Conservation (phyloP, 2,329 filamentous ascomycete genomes). For the Hymenoscyphus salicellus region DNA sequence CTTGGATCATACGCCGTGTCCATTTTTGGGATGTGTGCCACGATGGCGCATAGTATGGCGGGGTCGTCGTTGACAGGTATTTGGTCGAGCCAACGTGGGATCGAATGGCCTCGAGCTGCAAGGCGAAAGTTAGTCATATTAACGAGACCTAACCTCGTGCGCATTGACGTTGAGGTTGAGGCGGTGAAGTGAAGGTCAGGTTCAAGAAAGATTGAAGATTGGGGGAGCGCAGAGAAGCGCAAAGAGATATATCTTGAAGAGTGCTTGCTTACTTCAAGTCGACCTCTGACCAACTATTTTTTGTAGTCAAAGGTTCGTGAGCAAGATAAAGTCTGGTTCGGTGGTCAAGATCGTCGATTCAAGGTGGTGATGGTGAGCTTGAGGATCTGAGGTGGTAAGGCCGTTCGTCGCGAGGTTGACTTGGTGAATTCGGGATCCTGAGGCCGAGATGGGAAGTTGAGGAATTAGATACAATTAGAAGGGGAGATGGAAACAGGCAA, state of each 20-base stretch:
- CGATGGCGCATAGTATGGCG: background rate
- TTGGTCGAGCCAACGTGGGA: slow-evolving; percentile 6
- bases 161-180: background rate
- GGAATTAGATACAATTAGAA: background rate
- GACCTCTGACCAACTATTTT: background rate
- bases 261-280: slow-evolving; percentile 1
- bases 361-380: background rate
- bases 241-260: background rate
- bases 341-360: background rate
- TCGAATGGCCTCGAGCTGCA: slow-evolving; percentile 4
- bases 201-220: background rate
- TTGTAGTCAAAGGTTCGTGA: background rate
- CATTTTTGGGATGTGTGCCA: slow-evolving; percentile 20
- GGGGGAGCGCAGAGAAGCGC: background rate
- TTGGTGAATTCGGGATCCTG: background rate
- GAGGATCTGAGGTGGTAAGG: background rate
- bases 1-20: slow-evolving; percentile 61
- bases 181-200: background rate
- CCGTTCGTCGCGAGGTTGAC: background rate
- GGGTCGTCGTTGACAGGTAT: background rate
- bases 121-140: slow-evolving; percentile 3
- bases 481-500: background rate
- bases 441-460: background rate
- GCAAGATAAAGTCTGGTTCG: background rate
- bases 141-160: background rate